Base-by-base conservation (phyloP, 164 flowering plant species). In the Chloranthus sessilifolius region DNA sequence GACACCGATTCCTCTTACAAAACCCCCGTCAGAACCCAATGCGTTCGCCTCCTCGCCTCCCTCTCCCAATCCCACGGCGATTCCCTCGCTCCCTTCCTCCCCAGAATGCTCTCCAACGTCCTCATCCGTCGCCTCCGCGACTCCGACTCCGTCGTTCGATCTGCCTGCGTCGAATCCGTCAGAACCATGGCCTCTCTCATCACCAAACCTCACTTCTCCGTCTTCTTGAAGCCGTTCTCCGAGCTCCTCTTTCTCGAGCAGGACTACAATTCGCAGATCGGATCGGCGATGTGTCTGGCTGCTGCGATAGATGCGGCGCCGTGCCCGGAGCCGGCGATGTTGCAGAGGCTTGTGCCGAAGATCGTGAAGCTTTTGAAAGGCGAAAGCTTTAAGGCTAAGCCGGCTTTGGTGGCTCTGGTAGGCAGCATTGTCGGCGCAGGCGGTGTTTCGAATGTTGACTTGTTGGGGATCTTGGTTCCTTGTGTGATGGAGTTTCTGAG, bases 181-280 rank as follows among this genome's bases (percentile, higher is more conserved):
- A 15, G 75, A 2, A 50, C 68, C 3, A 59, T 85, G 59, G 58
- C 88, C 0, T 24, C 64, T 7, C 59, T 70, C 30, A 46, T 79
- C 56, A 69, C 73, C 6, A 70, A 46, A 22, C 63, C 71, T 2
- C 63, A 79, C 4, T 79, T 76, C 31, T 31, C 74, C 0, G 43
- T 74, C 8, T 61, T 86, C 30, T 10, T 72, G 39, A 83, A 81
- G 68, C 78, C 83, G 11, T 61, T 86, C 24, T 22, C 68, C n/a
- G 92, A 78, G n/a, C 67, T 88, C 20, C 64, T 74, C 50, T n/a
- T n/a, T n/a, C 66, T 77, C 5, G 97, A 89, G 59, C 90, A 81
- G 63, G 86, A 81, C 17, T 19, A 23, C n/a, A 66, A 69, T 40
- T 59, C 85, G 15, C 97, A 89, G 74, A 65, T 54, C 49, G 85